Evolutionary conservation across 2,329 filamentous ascomycete species (phyloP), one percentile per base, ranked within the genome.

Genomic region (Phialophora verrucosa): DNA sequence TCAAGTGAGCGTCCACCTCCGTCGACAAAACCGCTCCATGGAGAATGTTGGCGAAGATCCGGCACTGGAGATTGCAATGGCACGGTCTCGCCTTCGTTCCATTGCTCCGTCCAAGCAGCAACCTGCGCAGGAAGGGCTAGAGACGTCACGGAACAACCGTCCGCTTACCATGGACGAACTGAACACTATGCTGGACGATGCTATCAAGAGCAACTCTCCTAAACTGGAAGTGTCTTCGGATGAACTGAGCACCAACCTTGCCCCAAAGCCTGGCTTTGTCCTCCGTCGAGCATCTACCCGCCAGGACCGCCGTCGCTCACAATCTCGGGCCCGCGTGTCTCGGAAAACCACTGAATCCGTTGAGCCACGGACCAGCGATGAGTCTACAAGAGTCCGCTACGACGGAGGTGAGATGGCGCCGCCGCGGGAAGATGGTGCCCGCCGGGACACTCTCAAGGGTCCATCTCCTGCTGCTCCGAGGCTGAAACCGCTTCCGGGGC

Each of bases 101-200:
- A 55, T 67, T 57, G 63, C 51, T 57, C 58, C 60, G 17, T 35
- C 60, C 12, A 69, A 60, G 57, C 61, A 32, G 59, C 51, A 64
- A 35, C 54, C 31, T 55, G 50, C 47, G 20, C 59, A 25, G 51
- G 49, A 49, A 25, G 27, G 17, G 29, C 53, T 11, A 35, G 63
- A 44, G 23, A 42, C 42, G 60, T 31, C 61, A 59, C 49, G 59
- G 5, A 55, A 50, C 35, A 55, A 50, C 35, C 65, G 69, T 25
- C 53, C 64, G 27, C 49, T 66, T 12, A 69, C 69, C 25, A 50
- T 73, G 62, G 69, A 67, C 59, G 71, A 73, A 56, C 60, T 73
- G 44, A 68, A 69, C 25, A 61, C 59, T 35, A 72, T 73, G 72
- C 51, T 73, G 54, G 71, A 73, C 60, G 59, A 72, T 67, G 71